Percentiles rank a stretch among this genome's conserved stretches.
These are phyloP conservation scores for Paraphoma sp. DNA, from an alignment of 2,329 filamentous ascomycete species.

Conservation along the genomic window DNA sequence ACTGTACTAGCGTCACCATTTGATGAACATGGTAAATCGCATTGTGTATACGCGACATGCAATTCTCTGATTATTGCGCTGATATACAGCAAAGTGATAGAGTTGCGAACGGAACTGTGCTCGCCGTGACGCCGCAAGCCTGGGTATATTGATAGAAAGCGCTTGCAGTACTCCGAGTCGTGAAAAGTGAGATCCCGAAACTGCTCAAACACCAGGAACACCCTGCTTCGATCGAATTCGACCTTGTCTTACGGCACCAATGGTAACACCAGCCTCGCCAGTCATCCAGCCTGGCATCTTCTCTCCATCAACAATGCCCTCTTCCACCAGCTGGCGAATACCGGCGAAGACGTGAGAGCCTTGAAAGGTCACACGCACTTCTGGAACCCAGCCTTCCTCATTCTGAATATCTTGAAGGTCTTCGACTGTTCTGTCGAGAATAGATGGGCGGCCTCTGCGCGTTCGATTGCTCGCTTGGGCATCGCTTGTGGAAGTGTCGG, in stretches of 20 bases:
- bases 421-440: conserved; percentile 42
- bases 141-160: conserved; percentile 33
- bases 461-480: conserved; percentile 20
- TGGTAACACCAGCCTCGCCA: conserved; percentile 81
- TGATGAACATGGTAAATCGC: too few species aligned
- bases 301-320: conserved; percentile 75
- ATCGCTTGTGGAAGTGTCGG: conserved; percentile 20
- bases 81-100: neutral
- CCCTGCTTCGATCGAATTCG: conserved; percentile 56
- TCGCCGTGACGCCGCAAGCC: conserved; percentile 17
- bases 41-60: too few species aligned
- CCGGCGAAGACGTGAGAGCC: conserved; percentile 83
- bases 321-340: conserved; percentile 77
- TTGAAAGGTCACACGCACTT: conserved; percentile 71
- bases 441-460: conserved; percentile 39
- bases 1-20: too few species aligned
- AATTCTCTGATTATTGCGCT: neutral
- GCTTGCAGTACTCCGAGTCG: conserved; percentile 12
- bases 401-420: conserved; percentile 35
- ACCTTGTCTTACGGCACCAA: conserved; percentile 72
- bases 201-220: conserved; percentile 29
- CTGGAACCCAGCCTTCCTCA: conserved; percentile 59
- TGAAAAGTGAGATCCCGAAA: neutral
- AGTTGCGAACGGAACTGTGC: neutral
- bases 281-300: conserved; percentile 92